Base-by-base conservation (phyloP, 169 alveolate genomes). In the Hepatocystis sp. region DNA sequence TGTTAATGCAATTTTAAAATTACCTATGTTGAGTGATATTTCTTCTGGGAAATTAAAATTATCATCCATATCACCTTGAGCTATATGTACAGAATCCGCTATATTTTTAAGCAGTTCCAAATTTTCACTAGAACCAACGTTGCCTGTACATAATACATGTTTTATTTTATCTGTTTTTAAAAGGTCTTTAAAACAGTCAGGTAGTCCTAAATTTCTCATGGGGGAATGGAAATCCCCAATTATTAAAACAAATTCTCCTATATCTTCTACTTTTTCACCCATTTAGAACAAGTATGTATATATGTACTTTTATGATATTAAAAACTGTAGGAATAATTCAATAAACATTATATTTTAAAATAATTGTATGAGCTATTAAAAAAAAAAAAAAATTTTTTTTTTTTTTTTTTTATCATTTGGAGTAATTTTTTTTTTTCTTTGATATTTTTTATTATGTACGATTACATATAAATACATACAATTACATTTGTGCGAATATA, bases 1-100 rank as follows among this genome's bases (percentile, higher is more conserved):
- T 19, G 96, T 94, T 64, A 97, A 52, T n/a, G 98, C 97, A 7
- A 97, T 94, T 85, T 95, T 96, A 84, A 95, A 95, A 76, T 94
- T 93, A 5, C 98, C 99, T 21, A 92, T 89, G 7, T 56, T 66
- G 49, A 92, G 17, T 10, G 58, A 44, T 5, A 88, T 36, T 5
- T 88, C 85, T 55, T 92, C 95, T 4, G 95, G 95, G 23, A 81
- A 88, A 32, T 88, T 66, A 40, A 49, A 67, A 39, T 86, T 88
- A 23, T 47, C 61, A 56, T 92, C 95, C 84, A 89, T 88, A 84
- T 92, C 95, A n/a, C 95, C 95, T 71, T 86, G 88, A 55, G 90
- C 91, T 34, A 92, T 90, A 92, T 92, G 93, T 49, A 92, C 91
- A 10, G 91, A 88, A 30, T 91, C 93, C 34, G 95, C 92, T 60